A percentile compares a stretch with the other conserved stretches of the same genome.
These are phyloP conservation scores for Penstemon eatonii DNA, from an alignment of 257 asterid species.

Conservation along the genomic window DNA sequence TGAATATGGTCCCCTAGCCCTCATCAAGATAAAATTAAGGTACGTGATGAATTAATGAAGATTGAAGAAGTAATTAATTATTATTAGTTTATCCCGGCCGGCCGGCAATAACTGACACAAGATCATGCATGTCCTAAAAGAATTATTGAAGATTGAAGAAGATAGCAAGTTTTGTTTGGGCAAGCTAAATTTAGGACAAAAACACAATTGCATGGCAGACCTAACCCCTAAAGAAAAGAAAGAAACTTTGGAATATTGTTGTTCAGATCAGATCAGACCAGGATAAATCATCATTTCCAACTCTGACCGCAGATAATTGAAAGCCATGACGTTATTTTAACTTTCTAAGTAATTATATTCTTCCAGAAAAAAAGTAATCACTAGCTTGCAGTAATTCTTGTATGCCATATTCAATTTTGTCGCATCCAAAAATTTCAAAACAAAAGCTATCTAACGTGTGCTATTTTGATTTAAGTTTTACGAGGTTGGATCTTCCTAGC, in stretches of 20 bases:
- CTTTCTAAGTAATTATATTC: no score
- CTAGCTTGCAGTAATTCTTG: no score
- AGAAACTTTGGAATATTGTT: conserved; percentile 27
- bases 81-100: neutral
- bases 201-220: neutral
- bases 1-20: no score
- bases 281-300: conserved; percentile 37
- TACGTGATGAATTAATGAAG: no score
- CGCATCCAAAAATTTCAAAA: no score
- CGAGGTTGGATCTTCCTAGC: no score
- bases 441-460: no score
- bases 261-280: neutral
- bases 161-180: neutral
- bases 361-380: no score
- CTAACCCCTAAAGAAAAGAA: neutral
- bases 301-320: conserved; percentile 7
- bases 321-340: no score
- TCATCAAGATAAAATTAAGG: no score
- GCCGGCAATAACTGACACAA: conserved; percentile 16
- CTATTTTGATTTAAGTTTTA: no score
- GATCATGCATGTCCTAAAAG: conserved; percentile 1
- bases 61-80: conserved; percentile 16
- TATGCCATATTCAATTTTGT: no score
- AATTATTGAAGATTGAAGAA: neutral
- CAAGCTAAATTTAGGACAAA: neutral